Evolutionary conservation across 805 yeast species (phyloP).

Genomic region (Schizosaccharomyces osmophilus): DNA sequence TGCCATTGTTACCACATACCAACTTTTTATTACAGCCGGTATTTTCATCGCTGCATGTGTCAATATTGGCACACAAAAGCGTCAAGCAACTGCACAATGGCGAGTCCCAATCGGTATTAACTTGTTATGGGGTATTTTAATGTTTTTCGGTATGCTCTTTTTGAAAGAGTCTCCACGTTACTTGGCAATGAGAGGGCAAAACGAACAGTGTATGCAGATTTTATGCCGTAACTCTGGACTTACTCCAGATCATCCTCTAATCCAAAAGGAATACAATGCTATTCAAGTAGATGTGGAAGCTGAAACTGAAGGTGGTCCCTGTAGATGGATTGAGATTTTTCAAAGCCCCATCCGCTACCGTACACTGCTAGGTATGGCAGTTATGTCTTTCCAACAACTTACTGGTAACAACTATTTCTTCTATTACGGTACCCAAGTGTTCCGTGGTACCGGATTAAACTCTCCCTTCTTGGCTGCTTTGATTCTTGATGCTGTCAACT

Average conservation of each 20-base stretch:
- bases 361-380: constrained; percentile 19
- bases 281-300: constrained; percentile 24
- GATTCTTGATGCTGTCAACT: constrained; percentile 29
- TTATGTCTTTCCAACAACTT: constrained; percentile 34
- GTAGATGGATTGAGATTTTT: constrained; percentile 26
- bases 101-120: constrained; percentile 48
- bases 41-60: constrained; percentile 42
- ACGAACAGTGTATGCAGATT: constrained; percentile 33
- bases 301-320: constrained; percentile 26
- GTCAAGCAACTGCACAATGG: constrained; percentile 28
- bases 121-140: constrained; percentile 37
- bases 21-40: constrained; percentile 50
- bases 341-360: constrained; percentile 18
- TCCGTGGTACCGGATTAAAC: constrained; percentile 15
- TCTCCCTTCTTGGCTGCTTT: constrained; percentile 22
- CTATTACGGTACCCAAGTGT: constrained; percentile 37
- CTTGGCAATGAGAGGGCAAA: constrained; percentile 29
- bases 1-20: constrained; percentile 49
- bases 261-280: constrained; percentile 15
- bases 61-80: constrained; percentile 35
- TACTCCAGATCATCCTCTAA: constrained; percentile 11
- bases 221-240: constrained; percentile 20
- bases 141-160: constrained; percentile 36
- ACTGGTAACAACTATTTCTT: constrained; percentile 46
- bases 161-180: constrained; percentile 61